Percentiles rank a stretch among this genome's conserved stretches.
phyloP scores from a whole-genome alignment of 495 filamentous ascomycete genomes.

The Xylaria scruposa region DNA sequence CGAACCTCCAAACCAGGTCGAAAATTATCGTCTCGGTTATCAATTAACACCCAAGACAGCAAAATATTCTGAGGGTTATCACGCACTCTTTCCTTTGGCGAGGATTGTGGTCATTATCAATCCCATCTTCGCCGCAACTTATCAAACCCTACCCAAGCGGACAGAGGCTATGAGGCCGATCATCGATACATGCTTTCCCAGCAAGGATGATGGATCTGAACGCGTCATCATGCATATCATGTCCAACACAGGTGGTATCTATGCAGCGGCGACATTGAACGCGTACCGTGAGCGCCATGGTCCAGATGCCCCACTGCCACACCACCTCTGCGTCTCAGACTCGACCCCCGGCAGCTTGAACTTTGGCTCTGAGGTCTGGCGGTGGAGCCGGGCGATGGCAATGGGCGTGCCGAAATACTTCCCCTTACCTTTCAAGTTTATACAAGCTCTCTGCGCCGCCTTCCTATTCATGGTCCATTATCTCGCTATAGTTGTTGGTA shows the following conservation, averaged over 20 bases:
- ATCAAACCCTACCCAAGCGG: constrained; percentile 49
- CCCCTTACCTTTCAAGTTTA: constrained; percentile 53
- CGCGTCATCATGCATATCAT: constrained; percentile 56
- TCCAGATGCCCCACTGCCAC: constrained; percentile 48
- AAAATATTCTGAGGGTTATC: constrained; percentile 62
- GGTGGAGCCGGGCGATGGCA: constrained; percentile 61
- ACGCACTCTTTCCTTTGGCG: constrained; percentile 54
- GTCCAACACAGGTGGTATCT: constrained; percentile 61
- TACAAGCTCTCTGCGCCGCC: constrained; percentile 49
- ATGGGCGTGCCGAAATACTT: constrained; percentile 50
- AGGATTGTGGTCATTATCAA: constrained; percentile 57
- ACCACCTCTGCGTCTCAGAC: constrained; percentile 55
- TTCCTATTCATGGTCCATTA: constrained; percentile 42
- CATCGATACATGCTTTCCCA: constrained; percentile 54
- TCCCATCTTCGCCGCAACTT: constrained; percentile 53
- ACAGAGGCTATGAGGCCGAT: constrained; percentile 57
- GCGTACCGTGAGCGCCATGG: constrained; percentile 49
- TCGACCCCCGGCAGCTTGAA: constrained; percentile 59
- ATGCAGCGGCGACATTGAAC: constrained; percentile 55
- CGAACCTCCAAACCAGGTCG: background rate
- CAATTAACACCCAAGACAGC: background rate
- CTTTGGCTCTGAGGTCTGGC: constrained; percentile 54
- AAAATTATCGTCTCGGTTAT: background rate
- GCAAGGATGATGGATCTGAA: constrained; percentile 32
- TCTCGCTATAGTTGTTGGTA: constrained; percentile 41